Evolutionary conservation across 2,329 filamentous ascomycete species (phyloP), one percentile per base, ranked within the genome.

Genomic region (Fulvia fulva): DNA sequence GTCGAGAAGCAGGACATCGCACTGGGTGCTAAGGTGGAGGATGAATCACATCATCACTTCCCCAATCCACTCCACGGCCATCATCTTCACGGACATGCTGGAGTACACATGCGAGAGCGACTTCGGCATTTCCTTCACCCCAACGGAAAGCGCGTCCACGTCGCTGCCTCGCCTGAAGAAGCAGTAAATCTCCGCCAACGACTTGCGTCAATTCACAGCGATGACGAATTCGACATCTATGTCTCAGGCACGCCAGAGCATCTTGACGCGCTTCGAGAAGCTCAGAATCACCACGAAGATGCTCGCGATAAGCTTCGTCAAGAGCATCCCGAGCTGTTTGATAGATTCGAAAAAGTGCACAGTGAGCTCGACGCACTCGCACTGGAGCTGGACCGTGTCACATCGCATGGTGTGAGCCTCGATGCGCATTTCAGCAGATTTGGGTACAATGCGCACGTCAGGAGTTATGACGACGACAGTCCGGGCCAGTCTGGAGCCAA

Each of bases 361-460:
- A 67, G 71, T 8, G 80, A 86, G 62, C 73, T 87, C 11, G 78
- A 82, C 57, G 71, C 72, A 0, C 74, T 86, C n/a, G 76, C 75
- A 11, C 63, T 67, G 1, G 83, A 87, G 68, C 71, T 87, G 6
- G 79, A 83, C 57, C 75, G 78, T 60, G 72, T 86, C 53, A 79
- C 76, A 2, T 78, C 80, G 57, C 81, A 84, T 65, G 77, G 79
- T 3, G 78, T 83, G 5, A 74, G 79, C 19, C 73, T 87, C 22
- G 81, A 83, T 64, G 82, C 83, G 32, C 87, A 82, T 67, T 87
- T 87, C 68, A 78, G 78, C 55, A 83, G 83, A 66, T 87, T 84
- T 73, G 85, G 85, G 1, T 87, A 86, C 67, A 78, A 77, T 51
- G 83, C 83, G 26, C 78, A 82, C 68, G 71, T 87, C 53, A 58